phyloP scores from a whole-genome alignment of 495 filamentous ascomycete species.

The Neurospora sp. region DNA sequence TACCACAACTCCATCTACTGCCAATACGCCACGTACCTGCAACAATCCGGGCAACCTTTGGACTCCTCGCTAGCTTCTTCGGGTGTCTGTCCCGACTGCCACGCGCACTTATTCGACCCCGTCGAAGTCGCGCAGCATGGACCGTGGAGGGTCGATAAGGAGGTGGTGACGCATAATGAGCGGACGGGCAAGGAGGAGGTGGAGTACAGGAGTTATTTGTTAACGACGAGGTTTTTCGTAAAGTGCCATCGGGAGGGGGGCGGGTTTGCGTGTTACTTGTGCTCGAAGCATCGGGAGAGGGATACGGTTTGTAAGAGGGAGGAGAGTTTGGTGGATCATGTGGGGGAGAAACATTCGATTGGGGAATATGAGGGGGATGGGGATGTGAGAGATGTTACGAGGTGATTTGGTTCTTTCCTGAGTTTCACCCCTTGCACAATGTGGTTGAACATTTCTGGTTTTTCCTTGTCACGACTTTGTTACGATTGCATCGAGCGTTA shows the following conservation, averaged over 20 bases:
- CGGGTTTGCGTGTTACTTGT: conserved; percentile 24
- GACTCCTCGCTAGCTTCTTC: not conserved
- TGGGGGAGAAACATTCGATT: conserved; percentile 17
- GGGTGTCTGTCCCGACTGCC: conserved; percentile 14
- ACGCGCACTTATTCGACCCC: not conserved
- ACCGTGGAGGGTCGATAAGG: conserved; percentile 23
- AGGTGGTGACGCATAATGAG: conserved; percentile 8
- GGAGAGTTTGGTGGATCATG: conserved; percentile 20
- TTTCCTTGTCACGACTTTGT: not conserved
- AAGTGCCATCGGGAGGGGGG: conserved; percentile 25
- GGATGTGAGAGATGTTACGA: conserved; percentile 18
- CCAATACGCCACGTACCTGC: conserved; percentile 17
- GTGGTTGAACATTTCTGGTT: not conserved
- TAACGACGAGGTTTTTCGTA: conserved; percentile 23
- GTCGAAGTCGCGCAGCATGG: not conserved
- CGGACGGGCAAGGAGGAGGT: conserved; percentile 4
- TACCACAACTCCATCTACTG: conserved; percentile 19
- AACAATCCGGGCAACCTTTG: conserved; percentile 6
- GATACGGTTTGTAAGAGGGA: conserved; percentile 20
- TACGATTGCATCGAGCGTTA: not conserved
- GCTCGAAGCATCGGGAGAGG: conserved; percentile 13
- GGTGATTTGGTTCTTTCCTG: not conserved
- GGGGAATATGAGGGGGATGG: conserved; percentile 19
- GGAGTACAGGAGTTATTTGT: conserved; percentile 15
- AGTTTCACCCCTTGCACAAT: not conserved